phyloP scores from a whole-genome alignment of 441 rosid species.

The Erodium texanum region DNA sequence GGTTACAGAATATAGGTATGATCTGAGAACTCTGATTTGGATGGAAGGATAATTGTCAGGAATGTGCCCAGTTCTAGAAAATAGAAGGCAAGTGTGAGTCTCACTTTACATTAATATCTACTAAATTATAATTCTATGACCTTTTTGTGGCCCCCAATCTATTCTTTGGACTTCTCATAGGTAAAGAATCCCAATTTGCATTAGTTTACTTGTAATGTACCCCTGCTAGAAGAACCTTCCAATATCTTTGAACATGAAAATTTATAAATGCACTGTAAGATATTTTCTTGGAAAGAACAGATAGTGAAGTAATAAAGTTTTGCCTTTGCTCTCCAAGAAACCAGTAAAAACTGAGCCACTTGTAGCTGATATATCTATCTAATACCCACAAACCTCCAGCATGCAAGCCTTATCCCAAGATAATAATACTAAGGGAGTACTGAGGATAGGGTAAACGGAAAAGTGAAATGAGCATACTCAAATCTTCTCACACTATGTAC shows the following conservation, averaged over 20 bases:
- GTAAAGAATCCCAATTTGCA: slow-evolving; percentile 1
- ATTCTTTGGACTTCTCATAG: neutral
- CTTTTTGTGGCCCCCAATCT: slow-evolving; percentile 15
- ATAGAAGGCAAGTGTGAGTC: slow-evolving; percentile 8
- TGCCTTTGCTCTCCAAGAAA: neutral
- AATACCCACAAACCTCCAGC: neutral
- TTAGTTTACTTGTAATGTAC: neutral
- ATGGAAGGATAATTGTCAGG: neutral
- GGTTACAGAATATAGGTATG: slow-evolving; percentile 8
- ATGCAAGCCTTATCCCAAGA: neutral
- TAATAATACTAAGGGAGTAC: neutral
- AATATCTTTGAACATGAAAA: neutral
- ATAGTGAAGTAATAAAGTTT: neutral
- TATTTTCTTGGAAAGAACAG: neutral
- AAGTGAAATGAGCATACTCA: slow-evolving; percentile 3
- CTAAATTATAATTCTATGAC: neutral
- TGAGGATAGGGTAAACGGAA: neutral
- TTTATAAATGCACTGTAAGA: neutral
- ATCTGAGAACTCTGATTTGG: neutral
- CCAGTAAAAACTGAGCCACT: neutral
- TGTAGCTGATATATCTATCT: neutral
- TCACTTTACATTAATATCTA: neutral
- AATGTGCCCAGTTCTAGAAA: neutral
- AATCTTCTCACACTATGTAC: slow-evolving; percentile 6
- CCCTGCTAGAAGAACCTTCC: neutral